phyloP scores from a whole-genome alignment of 2,329 filamentous ascomycete species.

The Cryphonectria radicalis region DNA sequence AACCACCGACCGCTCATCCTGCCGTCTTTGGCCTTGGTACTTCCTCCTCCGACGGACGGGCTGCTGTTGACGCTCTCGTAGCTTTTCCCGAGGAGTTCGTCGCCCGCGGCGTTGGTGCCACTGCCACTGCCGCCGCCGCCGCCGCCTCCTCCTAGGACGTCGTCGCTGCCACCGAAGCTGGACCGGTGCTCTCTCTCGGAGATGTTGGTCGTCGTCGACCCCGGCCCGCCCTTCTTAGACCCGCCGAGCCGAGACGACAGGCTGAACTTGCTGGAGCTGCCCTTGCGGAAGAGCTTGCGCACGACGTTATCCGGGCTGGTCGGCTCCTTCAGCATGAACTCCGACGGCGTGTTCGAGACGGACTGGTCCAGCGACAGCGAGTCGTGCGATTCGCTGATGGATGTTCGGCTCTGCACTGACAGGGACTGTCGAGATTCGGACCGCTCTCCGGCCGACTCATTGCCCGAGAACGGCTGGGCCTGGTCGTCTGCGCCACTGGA shows the following conservation, averaged over 20 bases:
- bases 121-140: slow-evolving; percentile 40
- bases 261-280: slow-evolving; percentile 68
- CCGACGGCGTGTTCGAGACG: slow-evolving; percentile 61
- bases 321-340: slow-evolving; percentile 47
- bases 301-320: slow-evolving; percentile 57
- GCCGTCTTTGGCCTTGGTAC: slow-evolving; percentile 45
- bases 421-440: slow-evolving; percentile 39
- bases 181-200: slow-evolving; percentile 53
- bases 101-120: slow-evolving; percentile 39
- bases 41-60: slow-evolving; percentile 60
- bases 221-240: slow-evolving; percentile 56
- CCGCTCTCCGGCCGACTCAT: slow-evolving; percentile 34
- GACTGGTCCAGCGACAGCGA: slow-evolving; percentile 60
- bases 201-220: slow-evolving; percentile 59
- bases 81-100: slow-evolving; percentile 56
- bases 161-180: slow-evolving; percentile 61
- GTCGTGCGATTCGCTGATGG: slow-evolving; percentile 56
- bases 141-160: slow-evolving; percentile 51
- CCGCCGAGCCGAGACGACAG: slow-evolving; percentile 58
- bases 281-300: slow-evolving; percentile 66
- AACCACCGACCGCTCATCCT: slow-evolving; percentile 53
- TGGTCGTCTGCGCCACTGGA: slow-evolving; percentile 32
- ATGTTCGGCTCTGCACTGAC: slow-evolving; percentile 27
- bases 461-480: slow-evolving; percentile 19
- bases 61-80: slow-evolving; percentile 62